Percentiles rank a stretch among this genome's conserved stretches.
Evolutionary conservation across 2,329 filamentous ascomycete species (phyloP).

Genomic region (Magnaporthiopsis poae): DNA sequence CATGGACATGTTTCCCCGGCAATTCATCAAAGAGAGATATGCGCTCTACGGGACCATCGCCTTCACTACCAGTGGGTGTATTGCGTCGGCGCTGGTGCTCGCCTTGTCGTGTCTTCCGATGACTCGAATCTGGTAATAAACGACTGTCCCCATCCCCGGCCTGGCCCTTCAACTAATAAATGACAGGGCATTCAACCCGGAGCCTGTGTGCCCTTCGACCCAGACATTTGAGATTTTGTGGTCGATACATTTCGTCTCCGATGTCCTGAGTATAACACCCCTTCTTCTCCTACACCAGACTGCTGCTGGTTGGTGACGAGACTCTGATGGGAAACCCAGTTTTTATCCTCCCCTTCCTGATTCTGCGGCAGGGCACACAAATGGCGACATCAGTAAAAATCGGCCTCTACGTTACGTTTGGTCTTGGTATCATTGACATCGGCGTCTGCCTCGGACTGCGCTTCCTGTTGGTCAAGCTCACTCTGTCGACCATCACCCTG

Average conservation of each 20-base stretch:
- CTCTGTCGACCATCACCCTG: background rate
- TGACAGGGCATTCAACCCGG: background rate
- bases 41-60: conserved; percentile 1
- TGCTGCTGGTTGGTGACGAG: too few relatives aligned
- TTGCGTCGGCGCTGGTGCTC: background rate
- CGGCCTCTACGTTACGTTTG: background rate
- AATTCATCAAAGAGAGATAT: background rate
- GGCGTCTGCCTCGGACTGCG: background rate
- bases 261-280: background rate
- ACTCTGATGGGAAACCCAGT: background rate
- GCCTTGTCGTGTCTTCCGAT: background rate
- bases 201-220: background rate
- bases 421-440: background rate
- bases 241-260: background rate
- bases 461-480: background rate
- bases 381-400: background rate
- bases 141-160: too few relatives aligned
- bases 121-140: background rate
- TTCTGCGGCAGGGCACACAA: background rate
- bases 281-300: background rate
- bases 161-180: background rate
- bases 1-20: background rate
- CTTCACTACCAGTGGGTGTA: background rate
- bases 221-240: background rate
- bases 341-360: background rate